Evolutionary conservation across 2,329 filamentous ascomycete genomes (phyloP), one percentile per base, ranked within the genome.

Genomic region (Lasiodiplodia hormozganensis): DNA sequence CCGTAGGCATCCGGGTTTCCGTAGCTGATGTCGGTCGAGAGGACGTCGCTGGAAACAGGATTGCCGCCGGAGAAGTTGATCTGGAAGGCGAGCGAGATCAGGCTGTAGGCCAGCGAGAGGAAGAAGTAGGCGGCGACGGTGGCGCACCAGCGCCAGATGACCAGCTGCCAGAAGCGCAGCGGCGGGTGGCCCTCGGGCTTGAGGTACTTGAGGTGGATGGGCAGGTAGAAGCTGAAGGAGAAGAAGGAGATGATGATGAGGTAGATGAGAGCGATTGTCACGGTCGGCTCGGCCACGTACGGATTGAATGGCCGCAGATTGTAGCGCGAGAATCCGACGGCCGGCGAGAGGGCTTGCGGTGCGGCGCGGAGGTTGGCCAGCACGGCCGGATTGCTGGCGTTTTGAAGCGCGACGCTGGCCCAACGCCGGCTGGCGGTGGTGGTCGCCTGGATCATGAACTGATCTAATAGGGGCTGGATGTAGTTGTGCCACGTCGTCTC

Each of bases 221-320:
- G 88, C 54, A 90, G 80, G 72, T 90, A 88, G 78, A 90, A 90
- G 0, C 85, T 82, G 76, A 88, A 90, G 34, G 84, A 87, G 80
- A 90, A 90, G 79, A 90, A 90, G 0, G 87, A 86, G 51, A 90
- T 82, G 72, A 91, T 90, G 72, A 91, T 90, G 1, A 90, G 79
- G 73, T 90, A 90, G 72, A 91, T 90, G 34, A 90, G 77, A 0
- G 88, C 88, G 65, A 90, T 88, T 1, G 83, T 86, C 2, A 90
- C 85, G 0, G 88, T 83, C 0, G 88, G 89, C 2, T 85, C 87
- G 0, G 84, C 80, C 2, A 82, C 82, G 6, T 85, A 81, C 0
- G 88, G 88, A 18, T 74, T 78, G 74, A 90, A 90, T 0, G 88
- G 88, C 2, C 88, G 82, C 4, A 91, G 80, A 68, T 90, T 88